Evolutionary conservation across 2,329 filamentous ascomycete genomes (phyloP), one percentile per base, ranked within the genome.

Genomic region (Fusarium verrucosum): DNA sequence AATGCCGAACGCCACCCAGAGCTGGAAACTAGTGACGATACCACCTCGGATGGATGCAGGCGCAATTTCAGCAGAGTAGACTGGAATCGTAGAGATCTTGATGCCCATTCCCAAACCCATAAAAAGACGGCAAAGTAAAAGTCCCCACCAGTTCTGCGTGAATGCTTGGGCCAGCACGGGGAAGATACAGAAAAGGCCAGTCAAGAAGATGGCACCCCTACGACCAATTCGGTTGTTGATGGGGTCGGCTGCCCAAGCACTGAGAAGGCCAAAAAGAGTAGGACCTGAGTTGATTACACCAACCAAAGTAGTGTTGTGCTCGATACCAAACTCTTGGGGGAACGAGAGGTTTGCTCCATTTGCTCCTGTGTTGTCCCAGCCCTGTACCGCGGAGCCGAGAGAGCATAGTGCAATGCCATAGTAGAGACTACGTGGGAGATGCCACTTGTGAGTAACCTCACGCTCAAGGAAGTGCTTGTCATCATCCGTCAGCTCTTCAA

Each of bases 101-200:
- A 84, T 68, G 3, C 86, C 86, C 83, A 89, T 88, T 10, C 86
- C 86, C 0, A 88, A 68, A 14, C 87, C 87, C 37, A 89, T 79
- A 23, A 89, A 62, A 55, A 77, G 7, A 73, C 74, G 53, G 75
- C 80, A 58, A 11, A 71, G 37, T 43, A 72, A 7, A 1, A 86
- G 73, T 36, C 83, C 79, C 50, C 71, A 75, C 83, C 83, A 88
- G 38, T 73, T 82, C 60, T 85, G 83, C 2, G 79, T 78, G 25
- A 84, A 72, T 0, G 79, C 85, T 41, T 80, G 81, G 10, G 83
- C 85, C 37, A 88, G 83, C 0, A 84, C 82, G 1, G 84, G 75
- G 16, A 87, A 74, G 8, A 87, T 73, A 68, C 82, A 86, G 70
- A 87, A 87, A 42, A 85, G 72, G 1, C 81, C 83, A 2, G 83